Percentiles rank a stretch among this genome's conserved stretches.
These are phyloP conservation scores for Rehmannia glutinosa DNA, from an alignment of 257 asterid species.

Conservation along the genomic window DNA sequence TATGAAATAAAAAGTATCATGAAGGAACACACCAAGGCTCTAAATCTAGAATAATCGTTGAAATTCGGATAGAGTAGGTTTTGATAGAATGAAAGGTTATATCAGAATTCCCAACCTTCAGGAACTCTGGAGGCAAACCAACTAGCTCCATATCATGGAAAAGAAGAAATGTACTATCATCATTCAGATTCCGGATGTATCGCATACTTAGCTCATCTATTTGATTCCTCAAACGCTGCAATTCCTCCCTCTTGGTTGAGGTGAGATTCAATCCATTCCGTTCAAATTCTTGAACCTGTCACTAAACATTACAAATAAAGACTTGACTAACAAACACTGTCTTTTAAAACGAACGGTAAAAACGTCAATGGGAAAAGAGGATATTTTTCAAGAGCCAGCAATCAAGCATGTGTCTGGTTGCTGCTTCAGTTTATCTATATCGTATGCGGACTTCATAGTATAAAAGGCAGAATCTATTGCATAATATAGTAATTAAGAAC, in stretches of 20 bases:
- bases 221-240: conserved; percentile 68
- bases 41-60: not conserved
- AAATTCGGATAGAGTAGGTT: not conserved
- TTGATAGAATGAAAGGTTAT: not conserved
- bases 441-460: not conserved
- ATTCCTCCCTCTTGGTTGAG: conserved; percentile 78
- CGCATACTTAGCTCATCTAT: conserved; percentile 81
- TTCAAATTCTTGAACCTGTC: conserved; percentile 98
- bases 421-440: conserved; percentile 11
- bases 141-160: conserved; percentile 63
- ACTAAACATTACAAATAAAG: conserved; percentile 55
- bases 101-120: conserved; percentile 46
- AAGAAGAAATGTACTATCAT: conserved; percentile 58
- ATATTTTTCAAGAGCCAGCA: not conserved
- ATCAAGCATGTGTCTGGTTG: not conserved
- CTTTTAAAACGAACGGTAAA: not conserved
- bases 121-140: conserved; percentile 80
- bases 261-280: conserved; percentile 85
- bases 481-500: conserved; percentile 1
- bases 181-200: conserved; percentile 72
- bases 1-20: not conserved
- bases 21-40: conserved; percentile 14
- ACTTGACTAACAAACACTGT: conserved; percentile 29
- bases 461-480: not conserved
- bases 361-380: not conserved